Evolutionary conservation across 2,329 filamentous ascomycete species (phyloP).

Genomic region (Monosporascus sp.): DNA sequence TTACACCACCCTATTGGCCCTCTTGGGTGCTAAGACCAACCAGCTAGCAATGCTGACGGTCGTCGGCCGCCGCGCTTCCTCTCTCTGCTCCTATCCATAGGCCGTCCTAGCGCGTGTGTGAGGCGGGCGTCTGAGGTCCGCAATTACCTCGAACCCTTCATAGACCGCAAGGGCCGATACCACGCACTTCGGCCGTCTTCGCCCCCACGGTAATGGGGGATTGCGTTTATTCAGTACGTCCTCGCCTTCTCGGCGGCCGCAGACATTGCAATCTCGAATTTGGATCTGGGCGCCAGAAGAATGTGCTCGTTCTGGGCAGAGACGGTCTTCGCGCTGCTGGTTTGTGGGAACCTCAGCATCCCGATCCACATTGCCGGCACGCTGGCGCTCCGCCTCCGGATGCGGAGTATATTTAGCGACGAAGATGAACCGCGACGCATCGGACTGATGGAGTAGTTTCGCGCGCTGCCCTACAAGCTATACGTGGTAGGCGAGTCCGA

Average conservation of each 20-base stretch:
- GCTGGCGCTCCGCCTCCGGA: conserved; percentile 8
- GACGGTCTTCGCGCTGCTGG: conserved; percentile 5
- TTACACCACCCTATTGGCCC: conserved; percentile 15
- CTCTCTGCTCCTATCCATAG: conserved; percentile 12
- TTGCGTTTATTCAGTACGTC: conserved; percentile 3
- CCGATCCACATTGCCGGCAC: conserved; percentile 9
- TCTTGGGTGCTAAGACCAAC: conserved; percentile 14
- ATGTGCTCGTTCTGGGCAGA: conserved; percentile 13
- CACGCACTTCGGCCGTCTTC: not conserved
- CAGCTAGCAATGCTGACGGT: conserved; percentile 16
- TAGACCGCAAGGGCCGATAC: not conserved
- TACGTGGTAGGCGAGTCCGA: conserved; percentile 2
- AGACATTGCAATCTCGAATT: conserved; percentile 9
- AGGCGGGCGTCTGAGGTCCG: conserved; percentile 13
- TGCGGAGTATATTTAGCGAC: conserved; percentile 4
- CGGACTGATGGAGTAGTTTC: conserved; percentile 3
- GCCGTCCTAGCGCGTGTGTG: conserved; percentile 14
- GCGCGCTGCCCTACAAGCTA: conserved; percentile 2
- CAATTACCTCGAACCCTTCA: conserved; percentile 11
- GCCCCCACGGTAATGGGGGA: not conserved
- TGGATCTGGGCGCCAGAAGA: conserved; percentile 9
- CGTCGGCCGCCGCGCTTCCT: conserved; percentile 13
- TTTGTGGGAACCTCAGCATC: conserved; percentile 10
- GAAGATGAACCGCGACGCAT: not conserved
- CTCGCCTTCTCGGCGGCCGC: conserved; percentile 7